A percentile compares a stretch with the other conserved stretches of the same genome.
phyloP scores from a whole-genome alignment of 1,284 basidiomycete genomes.

The Laetiporus sulphureus region DNA sequence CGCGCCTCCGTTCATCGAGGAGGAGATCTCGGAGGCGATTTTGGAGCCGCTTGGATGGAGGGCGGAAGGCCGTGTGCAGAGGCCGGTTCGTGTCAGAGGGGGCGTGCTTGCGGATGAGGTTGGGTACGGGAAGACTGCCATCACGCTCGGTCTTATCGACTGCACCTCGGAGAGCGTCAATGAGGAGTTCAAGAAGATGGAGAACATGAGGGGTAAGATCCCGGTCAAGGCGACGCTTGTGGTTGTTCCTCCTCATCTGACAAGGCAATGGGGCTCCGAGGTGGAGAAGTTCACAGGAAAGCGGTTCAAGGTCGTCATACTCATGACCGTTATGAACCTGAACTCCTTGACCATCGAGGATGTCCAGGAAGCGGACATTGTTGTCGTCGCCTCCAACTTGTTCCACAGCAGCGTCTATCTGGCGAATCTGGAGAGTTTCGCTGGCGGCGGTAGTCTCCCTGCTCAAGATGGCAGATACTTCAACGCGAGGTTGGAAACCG shows the following conservation, averaged over 20 bases:
- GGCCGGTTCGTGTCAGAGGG: conserved; percentile 72
- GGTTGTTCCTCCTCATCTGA: conserved; percentile 87
- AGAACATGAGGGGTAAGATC: conserved; percentile 61
- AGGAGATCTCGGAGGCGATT: conserved; percentile 90
- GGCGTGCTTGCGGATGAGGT: conserved; percentile 95
- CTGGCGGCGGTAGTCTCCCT: conserved; percentile 61
- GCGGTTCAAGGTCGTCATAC: conserved; percentile 62
- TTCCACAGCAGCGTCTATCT: conserved; percentile 78
- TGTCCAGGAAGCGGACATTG: conserved; percentile 77
- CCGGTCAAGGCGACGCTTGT: conserved; percentile 74
- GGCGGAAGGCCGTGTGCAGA: conserved; percentile 83
- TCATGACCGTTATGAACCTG: conserved; percentile 69
- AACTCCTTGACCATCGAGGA: conserved; percentile 74
- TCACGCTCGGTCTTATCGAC: conserved; percentile 85
- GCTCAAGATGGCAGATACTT: conserved; percentile 77
- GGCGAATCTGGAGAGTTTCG: conserved; percentile 65
- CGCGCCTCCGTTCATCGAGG: conserved; percentile 77
- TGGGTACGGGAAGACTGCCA: conserved; percentile 95
- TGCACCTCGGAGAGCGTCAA: conserved; percentile 53
- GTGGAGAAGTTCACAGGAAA: conserved; percentile 75
- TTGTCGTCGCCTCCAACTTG: conserved; percentile 83
- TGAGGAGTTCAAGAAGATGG: conserved; percentile 41
- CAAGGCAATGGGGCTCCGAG: conserved; percentile 87
- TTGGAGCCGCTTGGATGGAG: conserved; percentile 87
- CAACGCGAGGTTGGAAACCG: conserved; percentile 66